phyloP scores from a whole-genome alignment of 2,329 filamentous ascomycete genomes.

The Trichophyton rubrum region DNA sequence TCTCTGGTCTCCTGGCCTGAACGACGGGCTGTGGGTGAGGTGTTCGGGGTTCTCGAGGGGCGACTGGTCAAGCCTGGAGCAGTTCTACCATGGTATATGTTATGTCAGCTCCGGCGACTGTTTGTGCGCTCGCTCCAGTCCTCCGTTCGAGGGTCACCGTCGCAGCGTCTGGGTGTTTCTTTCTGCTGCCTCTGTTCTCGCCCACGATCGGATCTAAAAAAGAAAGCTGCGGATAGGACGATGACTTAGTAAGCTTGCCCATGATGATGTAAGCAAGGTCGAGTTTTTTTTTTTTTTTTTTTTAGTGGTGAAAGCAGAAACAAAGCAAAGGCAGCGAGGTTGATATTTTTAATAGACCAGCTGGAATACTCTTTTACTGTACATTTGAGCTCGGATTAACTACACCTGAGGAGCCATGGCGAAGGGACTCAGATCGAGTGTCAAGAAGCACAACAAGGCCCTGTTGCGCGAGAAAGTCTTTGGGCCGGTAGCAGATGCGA shows the following conservation, averaged over 20 bases:
- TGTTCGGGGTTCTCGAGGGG: neutral
- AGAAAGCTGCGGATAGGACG: neutral
- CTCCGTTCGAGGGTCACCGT: neutral
- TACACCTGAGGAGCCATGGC: conserved; percentile 50
- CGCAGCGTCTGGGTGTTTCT: neutral
- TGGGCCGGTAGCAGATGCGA: conserved; percentile 65
- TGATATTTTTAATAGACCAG: neutral
- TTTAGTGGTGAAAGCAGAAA: neutral
- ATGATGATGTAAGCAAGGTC: neutral
- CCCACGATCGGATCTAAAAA: neutral
- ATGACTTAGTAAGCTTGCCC: neutral
- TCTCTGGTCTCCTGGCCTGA: neutral
- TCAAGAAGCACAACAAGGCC: conserved; percentile 70
- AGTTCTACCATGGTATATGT: neutral
- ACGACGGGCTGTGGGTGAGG: too few relatives aligned
- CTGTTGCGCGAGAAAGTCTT: conserved; percentile 72
- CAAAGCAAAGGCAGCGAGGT: neutral
- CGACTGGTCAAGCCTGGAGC: neutral
- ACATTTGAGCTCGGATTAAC: neutral
- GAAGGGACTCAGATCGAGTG: conserved; percentile 69
- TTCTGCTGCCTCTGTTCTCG: neutral
- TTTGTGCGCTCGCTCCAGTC: neutral
- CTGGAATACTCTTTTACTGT: neutral
- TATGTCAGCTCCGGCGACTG: neutral
- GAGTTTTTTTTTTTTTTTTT: neutral